Evolutionary conservation across 306 rosid species (phyloP).

Genomic region (Cotoneaster glaucophyllus): DNA sequence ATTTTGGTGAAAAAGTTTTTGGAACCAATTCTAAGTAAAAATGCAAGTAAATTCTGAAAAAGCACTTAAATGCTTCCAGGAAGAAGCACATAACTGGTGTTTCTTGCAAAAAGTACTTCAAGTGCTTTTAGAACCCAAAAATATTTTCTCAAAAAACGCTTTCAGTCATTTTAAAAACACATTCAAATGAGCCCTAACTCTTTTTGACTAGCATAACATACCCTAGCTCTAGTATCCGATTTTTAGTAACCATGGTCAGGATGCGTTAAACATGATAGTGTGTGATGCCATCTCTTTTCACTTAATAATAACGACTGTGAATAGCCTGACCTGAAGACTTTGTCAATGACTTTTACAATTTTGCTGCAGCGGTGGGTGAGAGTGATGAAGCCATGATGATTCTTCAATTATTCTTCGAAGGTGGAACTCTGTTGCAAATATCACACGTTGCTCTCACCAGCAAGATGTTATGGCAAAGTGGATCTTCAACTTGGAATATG

Average conservation of each 20-base stretch:
- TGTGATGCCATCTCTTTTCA: background rate
- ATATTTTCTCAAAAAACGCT: too few species aligned
- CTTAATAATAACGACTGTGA: background rate
- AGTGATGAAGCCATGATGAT: slow-evolving; percentile 32
- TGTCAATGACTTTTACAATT: slow-evolving; percentile 24
- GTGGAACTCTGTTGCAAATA: slow-evolving; percentile 3
- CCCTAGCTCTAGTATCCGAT: background rate
- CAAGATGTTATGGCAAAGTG: background rate
- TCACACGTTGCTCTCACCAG: background rate
- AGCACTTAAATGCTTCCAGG: too few species aligned
- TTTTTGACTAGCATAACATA: background rate
- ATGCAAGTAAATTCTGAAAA: too few species aligned
- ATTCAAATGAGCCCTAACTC: too few species aligned
- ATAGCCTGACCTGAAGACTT: background rate
- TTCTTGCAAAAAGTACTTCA: too few species aligned
- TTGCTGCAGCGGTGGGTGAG: slow-evolving; percentile 43
- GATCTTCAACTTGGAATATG: background rate
- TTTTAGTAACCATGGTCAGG: background rate
- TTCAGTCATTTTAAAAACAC: too few species aligned
- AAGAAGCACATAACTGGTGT: too few species aligned
- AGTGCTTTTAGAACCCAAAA: too few species aligned
- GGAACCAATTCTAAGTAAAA: too few species aligned
- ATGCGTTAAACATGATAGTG: background rate
- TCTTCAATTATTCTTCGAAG: background rate
- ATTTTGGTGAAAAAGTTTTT: too few species aligned